Evolutionary conservation across 1,139 yeast species (phyloP), one percentile per base, ranked within the genome.

Genomic region (Geotrichum histeridarum): DNA sequence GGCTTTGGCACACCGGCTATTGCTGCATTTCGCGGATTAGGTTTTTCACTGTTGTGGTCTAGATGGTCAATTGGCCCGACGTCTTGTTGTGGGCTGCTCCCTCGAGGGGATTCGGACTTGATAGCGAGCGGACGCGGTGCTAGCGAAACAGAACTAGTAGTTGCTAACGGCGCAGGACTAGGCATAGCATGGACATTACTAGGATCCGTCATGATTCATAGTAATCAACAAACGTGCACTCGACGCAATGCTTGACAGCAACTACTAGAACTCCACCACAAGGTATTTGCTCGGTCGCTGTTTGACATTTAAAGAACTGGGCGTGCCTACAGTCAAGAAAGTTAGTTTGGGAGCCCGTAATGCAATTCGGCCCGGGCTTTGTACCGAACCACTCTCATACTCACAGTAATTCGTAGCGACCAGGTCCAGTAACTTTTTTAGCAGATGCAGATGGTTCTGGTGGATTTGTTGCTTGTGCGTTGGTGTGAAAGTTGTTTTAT

Each of bases 41-140:
- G 27, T 22, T 22, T 22, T 22, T 22, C 27, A 22, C 5, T 22
- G 27, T 22, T 22, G 27, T 22, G 5, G 5, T 22, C 27, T 22
- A 22, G 27, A 22, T 22, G 27, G 27, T 22, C 27, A 22, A 22
- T 22, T 22, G 27, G 27, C 27, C 27, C 27, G 27, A 22, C 27
- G 3, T 22, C 27, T 3, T 22, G 27, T 22, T 22, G 27, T 22
- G 27, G 27, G 5, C 27, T 22, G 27, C 27, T 22, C 27, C 27
- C 27, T 22, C 27, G 27, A 22, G 27, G 27, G 27, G 27, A 22
- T 12, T 14, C 18, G n/a, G 50, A 47, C 33, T 47, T 47, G 35
- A 47, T 38, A 8, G 43, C 50, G 31, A 47, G 36, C 15, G 50
- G 42, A 9, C 50, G 37, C 15, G 42, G 50, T 12, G 38, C 35